Conservation (phyloP, 768 basidiomycete species). For the Saitozyma sp. region DNA sequence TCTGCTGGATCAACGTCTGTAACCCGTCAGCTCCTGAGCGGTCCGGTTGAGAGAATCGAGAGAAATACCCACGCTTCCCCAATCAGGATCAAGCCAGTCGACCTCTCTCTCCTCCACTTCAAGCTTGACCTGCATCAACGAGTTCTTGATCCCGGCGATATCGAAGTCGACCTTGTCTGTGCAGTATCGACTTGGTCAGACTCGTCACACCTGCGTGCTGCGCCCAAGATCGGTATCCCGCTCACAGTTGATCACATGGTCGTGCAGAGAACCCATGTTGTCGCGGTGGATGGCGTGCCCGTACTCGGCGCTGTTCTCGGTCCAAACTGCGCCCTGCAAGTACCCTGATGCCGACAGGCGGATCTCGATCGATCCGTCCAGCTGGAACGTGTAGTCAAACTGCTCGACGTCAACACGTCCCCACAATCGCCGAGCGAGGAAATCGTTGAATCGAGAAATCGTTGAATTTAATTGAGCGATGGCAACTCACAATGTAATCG, state of each 20-base stretch:
- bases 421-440: no score
- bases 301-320: constrained; percentile 58
- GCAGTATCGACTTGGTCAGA: background rate
- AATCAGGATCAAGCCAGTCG: constrained; percentile 60
- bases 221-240: no score
- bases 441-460: background rate
- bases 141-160: constrained; percentile 63
- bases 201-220: constrained; percentile 47
- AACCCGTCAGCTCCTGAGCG: no score
- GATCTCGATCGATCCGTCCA: constrained; percentile 71
- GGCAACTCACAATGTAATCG: constrained; percentile 41
- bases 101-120: constrained; percentile 58
- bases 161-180: constrained; percentile 64
- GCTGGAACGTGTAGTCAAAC: constrained; percentile 68
- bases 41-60: no score
- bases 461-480: background rate
- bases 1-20: constrained; percentile 21
- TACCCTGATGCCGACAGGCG: constrained; percentile 67
- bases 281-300: constrained; percentile 62
- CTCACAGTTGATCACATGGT: constrained; percentile 65
- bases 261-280: constrained; percentile 68
- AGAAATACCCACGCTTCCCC: constrained; percentile 23
- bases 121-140: constrained; percentile 60
- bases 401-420: background rate
- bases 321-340: constrained; percentile 66